These are phyloP conservation scores for Talaromyces funiculosus DNA, from an alignment of 2,329 filamentous ascomycete genomes.

Conservation along the genomic window DNA sequence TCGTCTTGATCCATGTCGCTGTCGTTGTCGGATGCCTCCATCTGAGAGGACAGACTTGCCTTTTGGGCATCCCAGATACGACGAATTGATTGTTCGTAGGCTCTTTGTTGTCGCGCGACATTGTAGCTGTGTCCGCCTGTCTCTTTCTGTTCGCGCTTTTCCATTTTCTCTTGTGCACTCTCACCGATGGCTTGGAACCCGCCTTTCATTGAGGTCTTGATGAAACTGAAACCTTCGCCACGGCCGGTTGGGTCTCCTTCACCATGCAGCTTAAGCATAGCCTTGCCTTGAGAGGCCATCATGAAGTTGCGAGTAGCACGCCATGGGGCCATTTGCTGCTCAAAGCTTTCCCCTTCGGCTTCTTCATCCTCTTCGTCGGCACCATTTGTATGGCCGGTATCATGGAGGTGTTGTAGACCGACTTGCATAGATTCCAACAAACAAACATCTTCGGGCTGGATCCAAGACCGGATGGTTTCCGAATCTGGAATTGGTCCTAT, in stretches of 20 bases:
- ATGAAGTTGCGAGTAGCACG: slow-evolving; percentile 95
- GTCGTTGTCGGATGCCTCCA: slow-evolving; percentile 70
- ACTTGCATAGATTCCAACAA: slow-evolving; percentile 95
- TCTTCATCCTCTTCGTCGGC: slow-evolving; percentile 62
- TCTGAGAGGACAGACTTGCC: slow-evolving; percentile 64
- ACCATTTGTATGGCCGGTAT: slow-evolving; percentile 74
- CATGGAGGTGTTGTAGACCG: slow-evolving; percentile 81
- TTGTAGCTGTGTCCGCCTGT: slow-evolving; percentile 92
- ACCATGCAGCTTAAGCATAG: slow-evolving; percentile 92
- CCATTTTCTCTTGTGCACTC: slow-evolving; percentile 79
- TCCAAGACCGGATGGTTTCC: slow-evolving; percentile 73
- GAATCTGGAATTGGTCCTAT: slow-evolving; percentile 75
- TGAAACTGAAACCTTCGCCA: slow-evolving; percentile 92
- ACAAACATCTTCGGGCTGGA: slow-evolving; percentile 93
- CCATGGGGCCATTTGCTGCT: slow-evolving; percentile 91
- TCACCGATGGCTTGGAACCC: slow-evolving; percentile 89
- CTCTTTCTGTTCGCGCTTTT: slow-evolving; percentile 65
- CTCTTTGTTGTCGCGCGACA: slow-evolving; percentile 85
- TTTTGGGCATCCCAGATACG: slow-evolving; percentile 91
- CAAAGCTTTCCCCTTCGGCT: slow-evolving; percentile 68
- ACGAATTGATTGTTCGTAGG: slow-evolving; percentile 85
- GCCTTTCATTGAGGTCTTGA: slow-evolving; percentile 98
- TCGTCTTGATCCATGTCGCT: slow-evolving; percentile 54
- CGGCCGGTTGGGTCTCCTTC: slow-evolving; percentile 91
- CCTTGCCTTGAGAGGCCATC: slow-evolving; percentile 87